Percentiles rank a stretch among this genome's conserved stretches.
Evolutionary conservation across 1,139 yeast species (phyloP).

Genomic region (Zhuliangozyma parablackwelliae): DNA sequence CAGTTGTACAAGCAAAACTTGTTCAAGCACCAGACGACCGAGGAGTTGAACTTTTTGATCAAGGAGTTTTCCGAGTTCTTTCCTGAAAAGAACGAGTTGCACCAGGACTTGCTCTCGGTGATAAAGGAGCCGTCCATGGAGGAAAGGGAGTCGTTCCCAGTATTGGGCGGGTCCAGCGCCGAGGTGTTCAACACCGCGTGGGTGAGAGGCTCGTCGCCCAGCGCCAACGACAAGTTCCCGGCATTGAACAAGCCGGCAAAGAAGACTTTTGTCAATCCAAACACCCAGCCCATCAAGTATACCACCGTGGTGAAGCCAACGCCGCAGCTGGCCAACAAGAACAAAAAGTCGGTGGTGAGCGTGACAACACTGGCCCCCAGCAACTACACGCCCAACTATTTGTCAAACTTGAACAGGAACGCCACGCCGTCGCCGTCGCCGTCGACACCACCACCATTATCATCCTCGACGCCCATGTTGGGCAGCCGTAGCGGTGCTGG

Average conservation of each 20-base stretch:
- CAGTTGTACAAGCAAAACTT: slow-evolving; percentile 44
- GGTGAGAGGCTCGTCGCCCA: slow-evolving; percentile 19
- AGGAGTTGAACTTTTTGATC: slow-evolving; percentile 50
- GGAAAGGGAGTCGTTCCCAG: slow-evolving; percentile 26
- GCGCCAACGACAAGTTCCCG: slow-evolving; percentile 45
- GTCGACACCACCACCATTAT: slow-evolving; percentile 3
- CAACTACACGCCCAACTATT: slow-evolving; percentile 29
- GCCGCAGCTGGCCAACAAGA: slow-evolving; percentile 7
- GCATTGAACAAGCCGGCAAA: slow-evolving; percentile 41
- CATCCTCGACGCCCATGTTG: slow-evolving; percentile 7
- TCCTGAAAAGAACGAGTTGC: slow-evolving; percentile 30
- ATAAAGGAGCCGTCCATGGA: slow-evolving; percentile 18
- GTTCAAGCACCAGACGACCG: slow-evolving; percentile 37
- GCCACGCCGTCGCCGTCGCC: slow-evolving; percentile 6
- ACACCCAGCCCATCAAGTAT: slow-evolving; percentile 31
- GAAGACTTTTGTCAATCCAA: slow-evolving; percentile 11
- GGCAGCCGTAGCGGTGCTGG: slow-evolving; percentile 8
- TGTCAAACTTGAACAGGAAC: slow-evolving; percentile 14
- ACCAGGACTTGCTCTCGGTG: slow-evolving; percentile 21
- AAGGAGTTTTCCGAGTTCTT: slow-evolving; percentile 56
- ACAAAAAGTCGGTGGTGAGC: slow-evolving; percentile 7
- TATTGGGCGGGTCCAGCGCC: slow-evolving; percentile 20
- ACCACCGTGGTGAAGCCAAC: slow-evolving; percentile 36
- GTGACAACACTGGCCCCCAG: slow-evolving; percentile 15
- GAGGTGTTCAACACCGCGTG: slow-evolving; percentile 21